phyloP scores from a whole-genome alignment of 805 yeast genomes.

The Candida dajiaensis region DNA sequence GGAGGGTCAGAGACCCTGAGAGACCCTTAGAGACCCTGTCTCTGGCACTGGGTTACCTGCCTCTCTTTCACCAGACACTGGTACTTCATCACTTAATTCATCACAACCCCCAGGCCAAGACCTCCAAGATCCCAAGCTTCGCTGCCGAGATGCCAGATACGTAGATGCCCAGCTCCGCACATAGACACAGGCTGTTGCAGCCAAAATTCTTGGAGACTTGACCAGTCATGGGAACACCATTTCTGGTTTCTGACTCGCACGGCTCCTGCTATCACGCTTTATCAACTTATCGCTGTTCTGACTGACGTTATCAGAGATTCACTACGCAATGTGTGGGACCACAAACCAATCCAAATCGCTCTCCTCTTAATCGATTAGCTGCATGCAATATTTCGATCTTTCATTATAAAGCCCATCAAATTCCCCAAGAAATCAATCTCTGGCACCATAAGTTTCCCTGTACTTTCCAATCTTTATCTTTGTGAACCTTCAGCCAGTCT shows the following conservation, averaged over 20 bases:
- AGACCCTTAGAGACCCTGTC: no score
- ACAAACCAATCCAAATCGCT: no score
- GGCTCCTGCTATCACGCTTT: not conserved
- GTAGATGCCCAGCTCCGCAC: no score
- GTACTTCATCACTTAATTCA: no score
- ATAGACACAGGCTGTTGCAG: no score
- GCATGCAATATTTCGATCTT: not conserved
- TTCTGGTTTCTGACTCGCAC: not conserved
- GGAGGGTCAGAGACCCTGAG: no score
- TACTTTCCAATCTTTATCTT: not conserved
- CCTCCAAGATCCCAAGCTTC: not conserved
- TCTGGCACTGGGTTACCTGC: no score
- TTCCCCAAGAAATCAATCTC: not conserved
- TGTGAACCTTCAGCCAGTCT: not conserved
- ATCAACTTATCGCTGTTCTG: constrained; percentile 23
- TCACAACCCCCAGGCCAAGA: no score
- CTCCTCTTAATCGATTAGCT: not conserved
- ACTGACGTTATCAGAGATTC: constrained; percentile 23
- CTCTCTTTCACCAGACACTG: no score
- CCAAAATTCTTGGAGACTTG: no score
- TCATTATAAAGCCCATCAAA: not conserved
- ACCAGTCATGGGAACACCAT: not conserved
- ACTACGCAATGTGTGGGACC: no score
- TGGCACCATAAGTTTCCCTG: not conserved
- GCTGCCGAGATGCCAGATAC: not conserved